These are phyloP conservation scores for Pseudomassariella vexata DNA, from an alignment of 2,329 filamentous ascomycete species.

Conservation along the genomic window DNA sequence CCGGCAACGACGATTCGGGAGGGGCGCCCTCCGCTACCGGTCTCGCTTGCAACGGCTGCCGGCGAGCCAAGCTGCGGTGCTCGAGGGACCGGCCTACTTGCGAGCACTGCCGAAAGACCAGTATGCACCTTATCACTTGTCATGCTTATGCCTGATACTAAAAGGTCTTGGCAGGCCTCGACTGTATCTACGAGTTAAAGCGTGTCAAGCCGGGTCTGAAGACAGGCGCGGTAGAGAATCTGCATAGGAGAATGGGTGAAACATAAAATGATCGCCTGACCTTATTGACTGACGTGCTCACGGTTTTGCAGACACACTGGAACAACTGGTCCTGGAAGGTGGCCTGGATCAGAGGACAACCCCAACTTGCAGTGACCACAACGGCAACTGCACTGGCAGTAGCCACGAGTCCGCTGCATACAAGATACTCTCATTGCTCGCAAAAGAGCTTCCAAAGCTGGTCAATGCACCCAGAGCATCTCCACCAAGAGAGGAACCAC, in stretches of 20 bases:
- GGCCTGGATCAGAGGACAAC: too few species aligned
- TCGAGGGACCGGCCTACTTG: constrained; percentile 27
- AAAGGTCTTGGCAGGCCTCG: constrained; percentile 9
- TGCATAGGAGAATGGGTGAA: constrained; percentile 28
- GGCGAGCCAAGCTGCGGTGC: constrained; percentile 27
- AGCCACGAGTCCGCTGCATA: neutral
- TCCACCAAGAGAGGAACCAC: too few species aligned
- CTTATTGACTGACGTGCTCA: too few species aligned
- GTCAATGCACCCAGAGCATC: too few species aligned
- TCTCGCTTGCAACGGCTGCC: constrained; percentile 28
- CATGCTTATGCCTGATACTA: neutral
- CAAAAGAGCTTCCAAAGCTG: constrained; percentile 14
- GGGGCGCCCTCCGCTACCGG: too few species aligned
- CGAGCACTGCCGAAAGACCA: constrained; percentile 25
- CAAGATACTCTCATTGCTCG: constrained; percentile 10
- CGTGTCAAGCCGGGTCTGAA: constrained; percentile 30
- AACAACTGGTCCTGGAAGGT: too few species aligned
- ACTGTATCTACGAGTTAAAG: constrained; percentile 25
- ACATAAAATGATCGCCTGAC: too few species aligned
- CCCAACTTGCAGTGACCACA: too few species aligned
- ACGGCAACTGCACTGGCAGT: neutral
- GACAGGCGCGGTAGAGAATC: constrained; percentile 27
- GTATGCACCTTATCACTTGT: constrained; percentile 18
- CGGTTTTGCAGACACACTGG: too few species aligned
- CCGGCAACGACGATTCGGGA: too few species aligned